phyloP scores from a whole-genome alignment of 495 filamentous ascomycete genomes.

The Lasiosphaeria hispida region DNA sequence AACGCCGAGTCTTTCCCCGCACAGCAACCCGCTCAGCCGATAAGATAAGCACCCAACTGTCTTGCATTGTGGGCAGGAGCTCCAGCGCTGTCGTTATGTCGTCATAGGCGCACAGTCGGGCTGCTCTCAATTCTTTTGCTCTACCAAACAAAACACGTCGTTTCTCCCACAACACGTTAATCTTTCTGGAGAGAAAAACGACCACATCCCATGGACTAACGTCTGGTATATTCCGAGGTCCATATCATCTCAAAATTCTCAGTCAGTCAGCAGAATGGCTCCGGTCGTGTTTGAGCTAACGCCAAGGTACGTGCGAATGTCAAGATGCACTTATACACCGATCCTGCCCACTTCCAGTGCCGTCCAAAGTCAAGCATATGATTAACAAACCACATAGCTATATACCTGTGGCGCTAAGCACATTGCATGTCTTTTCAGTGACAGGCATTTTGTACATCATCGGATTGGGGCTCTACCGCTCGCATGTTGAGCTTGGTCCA shows the following conservation, averaged over 20 bases:
- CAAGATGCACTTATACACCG: not conserved
- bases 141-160: not conserved
- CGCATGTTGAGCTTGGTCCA: conserved; percentile 45
- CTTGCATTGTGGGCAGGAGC: not conserved
- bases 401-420: conserved; percentile 37
- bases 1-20: too few relatives aligned
- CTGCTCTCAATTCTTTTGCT: not conserved
- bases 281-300: conserved; percentile 31
- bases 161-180: not conserved
- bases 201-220: not conserved
- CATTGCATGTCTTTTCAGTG: conserved; percentile 33
- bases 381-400: conserved; percentile 25
- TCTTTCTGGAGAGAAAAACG: not conserved
- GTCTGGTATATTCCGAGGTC: too few relatives aligned
- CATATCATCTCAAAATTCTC: too few relatives aligned
- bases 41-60: not conserved
- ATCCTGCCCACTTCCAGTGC: not conserved
- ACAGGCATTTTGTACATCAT: conserved; percentile 39
- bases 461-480: conserved; percentile 39
- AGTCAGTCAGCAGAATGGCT: conserved; percentile 26
- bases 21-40: not conserved
- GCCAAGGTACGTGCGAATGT: conserved; percentile 24
- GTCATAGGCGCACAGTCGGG: not conserved
- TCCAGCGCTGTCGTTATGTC: too few relatives aligned
- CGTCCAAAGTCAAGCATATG: not conserved